Evolutionary conservation across 768 basidiomycete genomes (phyloP).

Genomic region (Porpolomopsis calyptriformis): DNA sequence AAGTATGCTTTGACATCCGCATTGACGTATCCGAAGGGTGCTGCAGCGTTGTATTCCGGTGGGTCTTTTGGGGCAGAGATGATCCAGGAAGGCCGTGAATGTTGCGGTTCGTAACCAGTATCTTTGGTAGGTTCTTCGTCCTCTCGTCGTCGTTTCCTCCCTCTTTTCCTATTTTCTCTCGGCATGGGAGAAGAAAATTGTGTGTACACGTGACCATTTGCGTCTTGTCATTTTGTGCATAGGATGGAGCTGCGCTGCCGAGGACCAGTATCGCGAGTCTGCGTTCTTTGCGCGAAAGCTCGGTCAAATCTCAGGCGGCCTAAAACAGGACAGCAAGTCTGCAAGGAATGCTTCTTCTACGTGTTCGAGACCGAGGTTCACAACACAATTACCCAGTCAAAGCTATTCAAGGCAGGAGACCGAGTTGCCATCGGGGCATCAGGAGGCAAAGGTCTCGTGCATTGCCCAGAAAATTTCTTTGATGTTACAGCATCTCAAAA

Average conservation of each 20-base stretch:
- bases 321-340: slow-evolving; percentile 96
- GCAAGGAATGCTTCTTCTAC: slow-evolving; percentile 90
- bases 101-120: slow-evolving; percentile 11
- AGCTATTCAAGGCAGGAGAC: slow-evolving; percentile 82
- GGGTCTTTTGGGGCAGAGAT: slow-evolving; percentile 28
- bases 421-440: slow-evolving; percentile 95
- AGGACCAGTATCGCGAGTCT: slow-evolving; percentile 69
- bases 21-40: slow-evolving; percentile 86
- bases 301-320: slow-evolving; percentile 88
- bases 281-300: slow-evolving; percentile 63
- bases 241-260: background rate
- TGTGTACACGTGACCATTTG: background rate
- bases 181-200: slow-evolving; percentile 39
- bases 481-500: slow-evolving; percentile 4
- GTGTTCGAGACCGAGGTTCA: slow-evolving; percentile 99
- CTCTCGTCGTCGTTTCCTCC: slow-evolving; percentile 60
- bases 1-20: slow-evolving; percentile 91
- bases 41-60: slow-evolving; percentile 43
- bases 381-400: slow-evolving; percentile 79
- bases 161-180: slow-evolving; percentile 63
- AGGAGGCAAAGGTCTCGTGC: slow-evolving; percentile 80
- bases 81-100: slow-evolving; percentile 59
- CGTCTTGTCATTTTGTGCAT: background rate
- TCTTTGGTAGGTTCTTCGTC: slow-evolving; percentile 17
- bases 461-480: background rate